phyloP scores from a whole-genome alignment of 2,329 filamentous ascomycete genomes.

The Epichloe glyceriae region DNA sequence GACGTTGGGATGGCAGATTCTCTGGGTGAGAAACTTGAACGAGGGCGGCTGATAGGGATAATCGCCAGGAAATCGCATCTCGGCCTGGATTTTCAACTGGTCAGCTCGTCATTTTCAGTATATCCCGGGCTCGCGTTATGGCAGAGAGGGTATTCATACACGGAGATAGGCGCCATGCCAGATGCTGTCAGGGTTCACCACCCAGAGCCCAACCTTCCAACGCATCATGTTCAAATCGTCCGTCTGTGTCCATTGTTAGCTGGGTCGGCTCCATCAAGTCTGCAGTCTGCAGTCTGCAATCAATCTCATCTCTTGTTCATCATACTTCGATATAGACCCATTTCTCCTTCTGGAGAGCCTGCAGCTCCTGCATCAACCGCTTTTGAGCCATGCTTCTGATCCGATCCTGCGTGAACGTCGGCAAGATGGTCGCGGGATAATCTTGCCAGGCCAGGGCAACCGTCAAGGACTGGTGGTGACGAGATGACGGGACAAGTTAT shows the following conservation, averaged over 20 bases:
- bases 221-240: conserved; percentile 72
- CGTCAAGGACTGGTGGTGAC: not conserved
- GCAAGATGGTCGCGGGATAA: not conserved
- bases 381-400: conserved; percentile 40
- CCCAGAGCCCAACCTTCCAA: conserved; percentile 82
- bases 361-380: conserved; percentile 81
- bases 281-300: not conserved
- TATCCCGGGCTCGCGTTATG: conserved; percentile 4
- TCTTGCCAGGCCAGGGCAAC: not conserved
- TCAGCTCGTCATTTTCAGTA: not conserved
- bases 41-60: conserved; percentile 84
- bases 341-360: conserved; percentile 70
- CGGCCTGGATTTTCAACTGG: conserved; percentile 36
- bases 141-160: conserved; percentile 19
- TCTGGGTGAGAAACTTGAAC: conserved; percentile 65
- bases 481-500: not conserved
- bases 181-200: conserved; percentile 80
- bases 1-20: conserved; percentile 86
- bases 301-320: conserved; percentile 13
- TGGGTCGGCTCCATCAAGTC: not conserved
- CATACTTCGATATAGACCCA: conserved; percentile 81
- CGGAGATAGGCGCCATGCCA: conserved; percentile 92
- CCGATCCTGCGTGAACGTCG: not conserved
- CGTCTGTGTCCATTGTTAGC: conserved; percentile 34
- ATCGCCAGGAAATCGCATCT: conserved; percentile 76